Base-by-base conservation (phyloP, 306 rosid species). In the Adenanthera pavonina region DNA sequence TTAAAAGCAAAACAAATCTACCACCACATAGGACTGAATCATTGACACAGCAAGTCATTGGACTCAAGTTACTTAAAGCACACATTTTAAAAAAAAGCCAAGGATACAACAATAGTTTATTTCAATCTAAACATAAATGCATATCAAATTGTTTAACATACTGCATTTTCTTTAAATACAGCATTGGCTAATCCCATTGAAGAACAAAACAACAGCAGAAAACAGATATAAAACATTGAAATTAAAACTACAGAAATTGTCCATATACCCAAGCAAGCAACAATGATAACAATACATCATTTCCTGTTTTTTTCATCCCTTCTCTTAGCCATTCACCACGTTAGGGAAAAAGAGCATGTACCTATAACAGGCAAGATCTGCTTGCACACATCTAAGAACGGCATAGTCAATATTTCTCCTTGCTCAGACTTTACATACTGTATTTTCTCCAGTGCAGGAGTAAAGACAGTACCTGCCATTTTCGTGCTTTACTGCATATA, bases 371-470 rank as follows among this genome's bases (percentile, higher is more conserved):
- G 99, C 79, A 93, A 84, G 81, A 95, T 91, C 46, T 86, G 92
- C 83, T 91, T 93, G 98, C 99, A 95, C 9, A 83, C 98, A 8
- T 93, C 96, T 94, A 95, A 87, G 87, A 95, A 95, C 78, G 94
- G 96, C 88, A 80, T 75, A 68, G 95, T 89, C 76, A 92, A 77
- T 81, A 92, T 86, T 77, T 95, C 98, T 67, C 94, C 99, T 74
- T 86, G 87, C 8, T 88, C 92, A 13, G 97, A 90, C 82, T 86
- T 95, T 54, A 92, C 91, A 77, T 52, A 78, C 88, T 91, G 84
- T 12, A 92, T 73, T 77, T 95, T 97, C 88, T 95, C 94, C 87
- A 95, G 36, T 53, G 97, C 93, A 44, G 96, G 92, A 80, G 88
- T 47, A 76, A 95, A 93, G 57, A 83, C 97, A 43, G 99, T 86